A percentile compares a stretch with the other conserved stretches of the same genome.
These are phyloP conservation scores for Bryoglossum gracile DNA, from an alignment of 495 filamentous ascomycete genomes.

Conservation along the genomic window DNA sequence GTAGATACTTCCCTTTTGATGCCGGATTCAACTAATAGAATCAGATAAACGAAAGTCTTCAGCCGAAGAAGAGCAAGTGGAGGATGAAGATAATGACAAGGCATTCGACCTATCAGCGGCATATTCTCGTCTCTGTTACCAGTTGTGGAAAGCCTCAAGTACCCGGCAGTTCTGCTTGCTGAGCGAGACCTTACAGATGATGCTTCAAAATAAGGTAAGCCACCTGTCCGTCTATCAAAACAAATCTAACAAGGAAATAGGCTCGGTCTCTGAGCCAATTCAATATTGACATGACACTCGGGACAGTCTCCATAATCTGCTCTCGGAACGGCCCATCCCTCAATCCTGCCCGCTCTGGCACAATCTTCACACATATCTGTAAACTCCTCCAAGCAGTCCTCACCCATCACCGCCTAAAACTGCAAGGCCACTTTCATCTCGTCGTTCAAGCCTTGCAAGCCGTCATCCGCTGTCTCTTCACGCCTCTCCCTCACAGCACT, in stretches of 20 bases:
- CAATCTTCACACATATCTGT: slow-evolving; percentile 56
- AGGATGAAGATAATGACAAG: slow-evolving; percentile 4
- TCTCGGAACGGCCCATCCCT: slow-evolving; percentile 36
- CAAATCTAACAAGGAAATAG: slow-evolving; percentile 23
- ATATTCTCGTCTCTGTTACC: slow-evolving; percentile 15
- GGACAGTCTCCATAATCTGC: slow-evolving; percentile 46
- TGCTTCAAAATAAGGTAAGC: slow-evolving; percentile 46
- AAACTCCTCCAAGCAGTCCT: slow-evolving; percentile 48
- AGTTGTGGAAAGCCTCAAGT: slow-evolving; percentile 10
- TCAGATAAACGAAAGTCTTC: slow-evolving; percentile 9
- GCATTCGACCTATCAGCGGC: slow-evolving; percentile 15
- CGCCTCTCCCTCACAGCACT: slow-evolving; percentile 41
- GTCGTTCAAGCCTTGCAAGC: slow-evolving; percentile 54
- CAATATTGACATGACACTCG: slow-evolving; percentile 60
- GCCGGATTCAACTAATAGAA: slow-evolving; percentile 1
- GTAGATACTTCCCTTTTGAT: too few species aligned
- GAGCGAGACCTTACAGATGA: slow-evolving; percentile 45
- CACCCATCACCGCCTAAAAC: slow-evolving; percentile 54
- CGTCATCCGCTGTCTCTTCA: slow-evolving; percentile 59
- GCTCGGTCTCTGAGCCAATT: slow-evolving; percentile 54
- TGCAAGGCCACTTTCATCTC: slow-evolving; percentile 64
- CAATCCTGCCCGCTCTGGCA: slow-evolving; percentile 35
- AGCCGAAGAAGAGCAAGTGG: slow-evolving; percentile 1
- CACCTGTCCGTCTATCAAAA: not conserved
- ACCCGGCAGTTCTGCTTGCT: slow-evolving; percentile 51